Conservation (phyloP, 2,329 filamentous ascomycete species). For the Claviceps lovelessii region DNA sequence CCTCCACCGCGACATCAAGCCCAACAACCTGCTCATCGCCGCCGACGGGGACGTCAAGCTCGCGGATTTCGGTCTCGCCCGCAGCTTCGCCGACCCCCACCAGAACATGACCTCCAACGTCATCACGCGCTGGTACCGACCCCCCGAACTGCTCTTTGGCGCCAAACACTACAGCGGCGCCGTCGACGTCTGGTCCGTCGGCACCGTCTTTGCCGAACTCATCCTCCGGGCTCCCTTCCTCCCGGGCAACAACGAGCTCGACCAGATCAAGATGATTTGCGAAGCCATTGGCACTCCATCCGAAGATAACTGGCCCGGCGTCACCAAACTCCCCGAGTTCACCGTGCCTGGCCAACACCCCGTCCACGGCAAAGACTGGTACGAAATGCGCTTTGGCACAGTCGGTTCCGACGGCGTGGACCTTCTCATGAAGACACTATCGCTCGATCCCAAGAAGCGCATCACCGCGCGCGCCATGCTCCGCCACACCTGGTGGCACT, state of each 20-base stretch:
- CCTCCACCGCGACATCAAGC: conserved; percentile 95
- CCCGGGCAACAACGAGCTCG: conserved; percentile 68
- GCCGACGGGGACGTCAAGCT: conserved; percentile 88
- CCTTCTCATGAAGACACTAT: conserved; percentile 70
- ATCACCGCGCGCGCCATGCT: conserved; percentile 66
- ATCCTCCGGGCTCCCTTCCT: conserved; percentile 71
- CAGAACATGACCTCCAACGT: conserved; percentile 83
- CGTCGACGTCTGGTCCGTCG: conserved; percentile 90
- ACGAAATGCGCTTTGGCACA: conserved; percentile 62
- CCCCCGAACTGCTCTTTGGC: conserved; percentile 85
- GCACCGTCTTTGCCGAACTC: conserved; percentile 84
- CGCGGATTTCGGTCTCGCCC: conserved; percentile 91
- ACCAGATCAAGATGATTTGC: conserved; percentile 74
- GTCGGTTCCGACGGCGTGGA: conserved; percentile 75
- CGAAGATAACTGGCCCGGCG: conserved; percentile 91
- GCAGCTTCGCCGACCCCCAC: conserved; percentile 79
- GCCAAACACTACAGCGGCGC: conserved; percentile 78
- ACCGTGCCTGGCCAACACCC: conserved; percentile 52
- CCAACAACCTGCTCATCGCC: conserved; percentile 91
- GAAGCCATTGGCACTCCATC: conserved; percentile 78
- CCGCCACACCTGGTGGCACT: conserved; percentile 73
- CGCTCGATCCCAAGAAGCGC: conserved; percentile 73
- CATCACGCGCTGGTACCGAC: conserved; percentile 93
- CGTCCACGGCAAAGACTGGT: conserved; percentile 55
- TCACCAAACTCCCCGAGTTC: conserved; percentile 66